Conservation (phyloP, 225 moss, liverwort and hornwort species). For the Polytrichum commune region DNA sequence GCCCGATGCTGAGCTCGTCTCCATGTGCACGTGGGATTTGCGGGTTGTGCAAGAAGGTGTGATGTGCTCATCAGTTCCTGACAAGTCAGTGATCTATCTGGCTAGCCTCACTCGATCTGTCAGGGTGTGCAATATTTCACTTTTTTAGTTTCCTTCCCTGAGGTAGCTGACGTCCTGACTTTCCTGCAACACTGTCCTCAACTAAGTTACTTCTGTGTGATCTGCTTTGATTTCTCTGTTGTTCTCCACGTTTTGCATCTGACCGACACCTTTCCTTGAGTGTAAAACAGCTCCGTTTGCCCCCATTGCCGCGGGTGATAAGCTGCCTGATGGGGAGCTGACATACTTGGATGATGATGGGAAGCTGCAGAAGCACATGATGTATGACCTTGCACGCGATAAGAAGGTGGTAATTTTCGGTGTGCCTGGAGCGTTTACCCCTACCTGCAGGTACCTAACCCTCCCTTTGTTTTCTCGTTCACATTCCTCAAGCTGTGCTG, state of each 20-base stretch:
- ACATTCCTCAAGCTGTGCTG: too few relatives aligned
- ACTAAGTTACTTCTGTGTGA: too few relatives aligned
- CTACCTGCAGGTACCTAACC: constrained; percentile 69
- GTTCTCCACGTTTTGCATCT: neutral
- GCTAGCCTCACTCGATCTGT: too few relatives aligned
- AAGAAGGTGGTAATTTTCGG: constrained; percentile 74
- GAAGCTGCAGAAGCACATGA: constrained; percentile 52
- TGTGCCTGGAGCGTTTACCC: constrained; percentile 88
- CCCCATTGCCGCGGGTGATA: constrained; percentile 62
- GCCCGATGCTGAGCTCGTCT: constrained; percentile 39
- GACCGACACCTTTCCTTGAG: neutral
- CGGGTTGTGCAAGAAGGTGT: constrained; percentile 49
- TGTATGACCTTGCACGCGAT: constrained; percentile 54
- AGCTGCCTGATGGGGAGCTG: constrained; percentile 65
- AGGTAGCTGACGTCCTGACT: too few relatives aligned
- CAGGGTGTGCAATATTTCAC: too few relatives aligned
- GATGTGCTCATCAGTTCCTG: neutral
- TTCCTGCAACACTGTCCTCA: too few relatives aligned
- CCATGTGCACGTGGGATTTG: constrained; percentile 37
- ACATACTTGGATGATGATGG: constrained; percentile 62
- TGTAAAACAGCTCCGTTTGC: constrained; percentile 32
- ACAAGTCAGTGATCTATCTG: too few relatives aligned
- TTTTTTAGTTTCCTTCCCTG: too few relatives aligned
- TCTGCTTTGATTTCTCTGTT: neutral
- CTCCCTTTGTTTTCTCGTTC: neutral